A percentile compares a stretch with the other conserved stretches of the same genome.
Conservation (phyloP, 345 rosid species). For the Eucalyptus melliodora region DNA sequence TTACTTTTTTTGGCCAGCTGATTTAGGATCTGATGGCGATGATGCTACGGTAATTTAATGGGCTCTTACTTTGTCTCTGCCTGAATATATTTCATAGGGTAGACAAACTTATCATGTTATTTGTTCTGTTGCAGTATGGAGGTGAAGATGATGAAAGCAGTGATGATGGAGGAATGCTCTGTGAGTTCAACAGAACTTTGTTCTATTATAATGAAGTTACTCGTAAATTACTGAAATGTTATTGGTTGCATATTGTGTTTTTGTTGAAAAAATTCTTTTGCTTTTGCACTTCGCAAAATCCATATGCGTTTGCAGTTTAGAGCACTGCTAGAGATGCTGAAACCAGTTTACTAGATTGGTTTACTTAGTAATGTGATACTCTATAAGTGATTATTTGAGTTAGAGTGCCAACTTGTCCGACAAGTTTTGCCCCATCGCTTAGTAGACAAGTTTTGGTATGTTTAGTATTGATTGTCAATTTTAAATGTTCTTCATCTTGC, state of each 20-base stretch:
- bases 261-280: background rate
- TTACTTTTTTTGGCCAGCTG: conserved; percentile 47
- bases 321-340: background rate
- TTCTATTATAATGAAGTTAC: background rate
- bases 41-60: conserved; percentile 28
- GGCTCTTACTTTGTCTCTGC: background rate
- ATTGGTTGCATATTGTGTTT: background rate
- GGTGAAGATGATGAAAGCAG: conserved; percentile 56
- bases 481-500: background rate
- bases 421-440: background rate
- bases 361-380: background rate
- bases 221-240: background rate
- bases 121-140: conserved; percentile 27
- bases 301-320: background rate
- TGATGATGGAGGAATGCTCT: conserved; percentile 90
- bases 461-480: background rate
- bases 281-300: background rate
- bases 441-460: background rate
- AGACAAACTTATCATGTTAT: background rate
- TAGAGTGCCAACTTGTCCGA: background rate
- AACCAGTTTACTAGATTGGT: background rate
- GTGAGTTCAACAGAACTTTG: conserved; percentile 35
- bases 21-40: conserved; percentile 44
- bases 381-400: background rate
- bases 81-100: background rate